Base-by-base conservation (phyloP, 2,329 filamentous ascomycete genomes). In the Neobulgaria alba region DNA sequence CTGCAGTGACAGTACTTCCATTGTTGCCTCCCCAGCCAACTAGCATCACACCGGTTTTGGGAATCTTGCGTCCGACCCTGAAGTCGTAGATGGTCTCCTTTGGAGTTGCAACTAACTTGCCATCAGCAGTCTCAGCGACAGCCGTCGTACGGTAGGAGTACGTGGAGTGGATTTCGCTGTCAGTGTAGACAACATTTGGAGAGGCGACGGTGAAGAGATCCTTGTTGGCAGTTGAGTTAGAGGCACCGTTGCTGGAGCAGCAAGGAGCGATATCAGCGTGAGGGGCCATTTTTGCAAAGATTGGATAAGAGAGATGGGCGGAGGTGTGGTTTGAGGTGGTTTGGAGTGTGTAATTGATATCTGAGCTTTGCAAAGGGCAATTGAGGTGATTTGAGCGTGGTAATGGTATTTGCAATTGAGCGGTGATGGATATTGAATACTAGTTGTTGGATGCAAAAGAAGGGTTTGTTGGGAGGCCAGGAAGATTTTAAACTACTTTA, bases 11-110 rank as follows among this genome's bases (percentile, higher is more conserved):
- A 43, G 92, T 98, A 52, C 87, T 87, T 52, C 92, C 92, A 63
- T 98, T 98, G 78, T 98, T 98, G 60, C 92, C 92, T 66, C 92
- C 92, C 79, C 84, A 90, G 50, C 92, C 92, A 53, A 98, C 90
- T 52, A 98, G 76, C 92, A 98, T 96, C 71, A 95, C 77, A 61
- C 92, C 92, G 54, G 87, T 77, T 74, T 90, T 94, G 66, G 88
- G 87, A 45, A 96, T 77, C 66, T 85, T 85, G 64, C 90, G 87
- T 63, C 95, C 84, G 59, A 92, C 85, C 75, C 95, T 94, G 83
- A 98, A 96, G 72, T 95, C 83, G 65, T 96, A 98, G 54, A 82
- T 69, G 49, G 85, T 92, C 68, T 94, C 84, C 66, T 85, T 85
- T 58, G 92, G 92, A 47, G 77, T 81, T 46, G 88, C 92, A 45